Percentiles rank a stretch among this genome's conserved stretches.
phyloP scores from a whole-genome alignment of 2,329 filamentous ascomycete genomes.

The Lecanicillium sp. region DNA sequence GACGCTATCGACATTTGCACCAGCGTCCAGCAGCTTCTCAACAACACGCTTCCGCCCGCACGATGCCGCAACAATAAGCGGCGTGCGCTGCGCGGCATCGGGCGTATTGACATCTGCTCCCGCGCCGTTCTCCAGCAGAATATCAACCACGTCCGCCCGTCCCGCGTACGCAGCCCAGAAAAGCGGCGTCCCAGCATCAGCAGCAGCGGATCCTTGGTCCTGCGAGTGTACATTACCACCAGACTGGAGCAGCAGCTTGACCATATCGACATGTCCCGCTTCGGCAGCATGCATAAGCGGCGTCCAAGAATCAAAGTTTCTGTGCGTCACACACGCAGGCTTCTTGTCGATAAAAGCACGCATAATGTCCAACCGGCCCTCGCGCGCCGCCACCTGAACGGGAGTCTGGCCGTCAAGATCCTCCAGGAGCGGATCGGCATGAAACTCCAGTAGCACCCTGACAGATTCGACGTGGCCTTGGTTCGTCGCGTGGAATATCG shows the following conservation, averaged over 20 bases:
- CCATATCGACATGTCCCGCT: not conserved
- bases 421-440: not conserved
- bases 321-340: not conserved
- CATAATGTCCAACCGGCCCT: not conserved
- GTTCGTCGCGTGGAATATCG: not conserved
- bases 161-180: not conserved
- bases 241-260: not conserved
- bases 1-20: no score
- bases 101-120: not conserved
- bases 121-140: not conserved
- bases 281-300: not conserved
- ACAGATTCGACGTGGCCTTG: not conserved
- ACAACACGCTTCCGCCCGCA: no score
- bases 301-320: not conserved
- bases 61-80: not conserved
- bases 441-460: not conserved
- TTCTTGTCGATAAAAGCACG: not conserved
- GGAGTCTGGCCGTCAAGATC: not conserved
- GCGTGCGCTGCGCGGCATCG: not conserved
- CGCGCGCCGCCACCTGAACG: not conserved
- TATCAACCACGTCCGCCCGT: not conserved
- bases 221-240: not conserved
- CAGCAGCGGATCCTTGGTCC: not conserved
- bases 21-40: no score
- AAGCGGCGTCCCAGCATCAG: not conserved